Base-by-base conservation (phyloP, 306 rosid species). In the Prinsepia uniflora region DNA sequence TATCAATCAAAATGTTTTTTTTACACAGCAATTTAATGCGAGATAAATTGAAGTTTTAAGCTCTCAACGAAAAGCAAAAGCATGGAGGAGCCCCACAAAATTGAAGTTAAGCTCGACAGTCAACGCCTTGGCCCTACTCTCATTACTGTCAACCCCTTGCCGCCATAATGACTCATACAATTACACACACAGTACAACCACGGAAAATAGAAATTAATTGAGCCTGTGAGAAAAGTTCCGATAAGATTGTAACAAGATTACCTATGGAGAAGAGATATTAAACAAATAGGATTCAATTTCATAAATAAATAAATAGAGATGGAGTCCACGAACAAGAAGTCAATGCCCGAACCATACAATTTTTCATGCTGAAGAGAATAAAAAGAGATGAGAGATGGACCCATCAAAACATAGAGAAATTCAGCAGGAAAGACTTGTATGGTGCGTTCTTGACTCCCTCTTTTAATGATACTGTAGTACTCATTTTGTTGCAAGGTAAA, bases 381-480 rank as follows among this genome's bases (percentile, higher is more conserved):
- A 18, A 44, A 46, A 7, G 34, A 48, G 65, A 2, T 30, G 57
- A 8, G 14, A 17, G 22, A 62, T 34, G 45, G 24, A 14, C 4
- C 4, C 5, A 46, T 30, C 50, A 14, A 14, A 11, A 12, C 3
- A 5, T 40, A 48, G 48, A 60, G 50, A 71, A 71, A 41, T 55
- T 61, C 34, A 12, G 63, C 50, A 41, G 15, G 67, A 76, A 57
- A 77, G 44, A 68, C 47, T 41, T 13, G 76, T 85, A 82, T 87
- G 98, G 98, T 94, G 95, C 97, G 98, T 81, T 94, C 97, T 94
- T 94, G 98, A 94, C 98, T 94, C 86, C 86, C 96, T 84, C 84
- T 73, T 78, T 55, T 59, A 73, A n/a, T 52, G 10, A 22, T n/a
- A 30, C 36, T 30, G 36, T 30, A 73, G 67, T 47, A 47, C 77